These are phyloP conservation scores for Chenopodium suecicum DNA, from an alignment of 148 eudicot genomes.

Conservation along the genomic window DNA sequence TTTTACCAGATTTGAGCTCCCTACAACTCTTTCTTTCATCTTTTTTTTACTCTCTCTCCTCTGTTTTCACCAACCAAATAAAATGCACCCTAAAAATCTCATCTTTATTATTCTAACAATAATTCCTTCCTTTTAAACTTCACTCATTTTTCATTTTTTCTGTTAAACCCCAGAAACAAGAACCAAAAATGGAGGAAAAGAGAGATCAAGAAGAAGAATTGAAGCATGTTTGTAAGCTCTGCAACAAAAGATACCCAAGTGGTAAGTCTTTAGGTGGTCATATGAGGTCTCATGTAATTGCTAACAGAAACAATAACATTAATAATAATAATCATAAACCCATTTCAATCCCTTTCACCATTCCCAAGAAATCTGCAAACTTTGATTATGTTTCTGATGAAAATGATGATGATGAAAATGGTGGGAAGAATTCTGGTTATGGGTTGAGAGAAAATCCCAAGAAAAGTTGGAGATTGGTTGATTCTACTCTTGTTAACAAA, in stretches of 20 bases:
- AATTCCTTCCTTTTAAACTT: not conserved
- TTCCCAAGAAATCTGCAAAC: constrained; percentile 29
- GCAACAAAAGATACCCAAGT: constrained; percentile 59
- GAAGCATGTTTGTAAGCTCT: constrained; percentile 61
- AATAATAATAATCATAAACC: not conserved
- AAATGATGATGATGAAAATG: constrained; percentile 29
- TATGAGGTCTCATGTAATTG: constrained; percentile 75
- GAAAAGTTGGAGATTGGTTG: constrained; percentile 67
- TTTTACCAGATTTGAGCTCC: constrained; percentile 46
- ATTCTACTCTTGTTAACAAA: constrained; percentile 24
- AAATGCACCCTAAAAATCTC: not conserved
- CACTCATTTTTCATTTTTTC: not conserved
- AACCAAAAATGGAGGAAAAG: constrained; percentile 40
- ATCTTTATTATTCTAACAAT: not conserved
- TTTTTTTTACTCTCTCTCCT: not conserved
- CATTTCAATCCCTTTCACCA: not conserved
- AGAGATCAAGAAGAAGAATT: constrained; percentile 40
- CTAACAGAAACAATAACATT: constrained; percentile 32
- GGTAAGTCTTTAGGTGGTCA: constrained; percentile 86
- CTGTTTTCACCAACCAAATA: not conserved
- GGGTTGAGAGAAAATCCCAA: constrained; percentile 75
- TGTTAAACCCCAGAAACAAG: not conserved
- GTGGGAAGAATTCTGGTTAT: constrained; percentile 47
- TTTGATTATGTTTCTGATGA: constrained; percentile 24
- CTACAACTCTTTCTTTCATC: not conserved